Conservation (phyloP, 345 rosid species). For the Brassica juncea region DNA sequence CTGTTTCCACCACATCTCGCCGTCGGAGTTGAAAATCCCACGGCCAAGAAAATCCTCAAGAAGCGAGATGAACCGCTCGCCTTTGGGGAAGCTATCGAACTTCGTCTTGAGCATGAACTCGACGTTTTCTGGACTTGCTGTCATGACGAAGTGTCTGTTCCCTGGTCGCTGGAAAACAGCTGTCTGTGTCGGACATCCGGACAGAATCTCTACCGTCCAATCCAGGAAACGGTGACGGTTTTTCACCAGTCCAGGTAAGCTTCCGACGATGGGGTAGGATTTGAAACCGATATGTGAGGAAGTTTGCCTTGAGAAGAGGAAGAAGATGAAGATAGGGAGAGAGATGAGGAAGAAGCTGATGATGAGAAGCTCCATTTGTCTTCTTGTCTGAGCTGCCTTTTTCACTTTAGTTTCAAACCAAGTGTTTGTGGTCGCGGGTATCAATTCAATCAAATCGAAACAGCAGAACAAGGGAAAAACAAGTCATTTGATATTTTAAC, state of each 20-base stretch:
- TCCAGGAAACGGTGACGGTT: slow-evolving; percentile 51
- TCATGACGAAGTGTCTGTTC: slow-evolving; percentile 44
- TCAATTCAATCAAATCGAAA: background rate
- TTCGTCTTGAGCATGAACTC: slow-evolving; percentile 64
- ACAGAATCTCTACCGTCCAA: slow-evolving; percentile 58
- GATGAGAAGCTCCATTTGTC: slow-evolving; percentile 20
- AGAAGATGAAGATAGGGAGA: slow-evolving; percentile 33
- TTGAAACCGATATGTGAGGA: slow-evolving; percentile 35
- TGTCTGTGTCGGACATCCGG: slow-evolving; percentile 54
- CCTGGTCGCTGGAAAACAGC: slow-evolving; percentile 45
- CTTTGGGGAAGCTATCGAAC: slow-evolving; percentile 61
- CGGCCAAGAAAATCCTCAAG: slow-evolving; percentile 66
- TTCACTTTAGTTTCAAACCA: background rate
- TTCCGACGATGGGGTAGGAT: slow-evolving; percentile 58
- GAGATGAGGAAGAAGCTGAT: slow-evolving; percentile 25
- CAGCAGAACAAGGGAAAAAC: background rate
- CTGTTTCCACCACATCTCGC: slow-evolving; percentile 67
- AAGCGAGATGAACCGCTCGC: slow-evolving; percentile 20
- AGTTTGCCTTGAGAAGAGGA: background rate
- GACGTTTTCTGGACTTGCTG: slow-evolving; percentile 64
- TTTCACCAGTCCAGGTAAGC: slow-evolving; percentile 38
- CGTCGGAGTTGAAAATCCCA: slow-evolving; percentile 73
- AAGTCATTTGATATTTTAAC: background rate
- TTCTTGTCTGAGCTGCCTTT: slow-evolving; percentile 4
- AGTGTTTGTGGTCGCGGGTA: slow-evolving; percentile 9